Evolutionary conservation across 2,329 filamentous ascomycete species (phyloP), one percentile per base, ranked within the genome.

Genomic region (Pestalotiopsis sp.): DNA sequence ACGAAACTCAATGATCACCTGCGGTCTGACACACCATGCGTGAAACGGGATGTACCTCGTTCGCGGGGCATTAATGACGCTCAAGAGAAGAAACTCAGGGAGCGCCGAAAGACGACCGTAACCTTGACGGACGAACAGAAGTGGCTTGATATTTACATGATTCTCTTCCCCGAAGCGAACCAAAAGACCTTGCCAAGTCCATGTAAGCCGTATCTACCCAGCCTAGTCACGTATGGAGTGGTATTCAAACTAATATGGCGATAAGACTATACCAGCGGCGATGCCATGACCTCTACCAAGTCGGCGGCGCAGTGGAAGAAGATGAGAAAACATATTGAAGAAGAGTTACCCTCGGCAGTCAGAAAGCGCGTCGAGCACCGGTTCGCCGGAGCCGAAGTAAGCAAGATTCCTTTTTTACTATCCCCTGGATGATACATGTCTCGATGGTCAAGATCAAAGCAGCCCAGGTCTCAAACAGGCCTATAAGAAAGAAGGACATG

Each of bases 101-200:
- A 74, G 66, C 69, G 76, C 11, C 77, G 76, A 67, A 74, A 70
- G 71, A 69, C 72, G 12, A 69, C 72, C 17, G 71, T 72, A 2
- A 70, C 70, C 31, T 70, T 72, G 66, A 73, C 74, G 1, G 76
- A 77, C 31, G 74, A 73, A 63, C 74, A 78, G 62, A 72, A 74
- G 63, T 78, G 76, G 76, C 73, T 65, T 39, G 76, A 77, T 1
- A 77, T 77, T 4, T 78, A 78, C 69, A 58, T 76, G 63, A 75
- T 77, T 27, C 69, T 78, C 3, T 78, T 78, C 41, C 76, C 76
- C 9, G 69, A 71, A 14, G 73, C 74, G 3, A 76, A 76, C 52
- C 70, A 62, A 3, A 72, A 75, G 13, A 72, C 74, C 2, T 66
- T 77, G 60, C 76, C 76, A 36, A 77, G 74, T 66, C 74, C 76